Evolutionary conservation across 352 stramenopile species (phyloP), one percentile per base, ranked within the genome.

Genomic region (Globisporangium yorkense): DNA sequence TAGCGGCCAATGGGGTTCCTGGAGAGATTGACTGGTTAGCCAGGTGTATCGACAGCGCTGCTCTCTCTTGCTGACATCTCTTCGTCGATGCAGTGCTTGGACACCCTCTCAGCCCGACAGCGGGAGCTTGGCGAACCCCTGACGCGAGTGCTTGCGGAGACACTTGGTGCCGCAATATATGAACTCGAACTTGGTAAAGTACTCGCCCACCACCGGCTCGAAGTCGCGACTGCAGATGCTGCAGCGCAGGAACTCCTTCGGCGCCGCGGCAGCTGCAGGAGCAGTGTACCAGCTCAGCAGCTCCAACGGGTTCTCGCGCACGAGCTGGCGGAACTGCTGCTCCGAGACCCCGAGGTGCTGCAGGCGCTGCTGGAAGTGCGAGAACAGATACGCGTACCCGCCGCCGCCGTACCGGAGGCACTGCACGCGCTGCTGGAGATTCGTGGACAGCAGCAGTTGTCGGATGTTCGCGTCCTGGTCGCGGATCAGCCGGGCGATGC

Each of bases 171-270:
- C 75, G 61, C 84, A 94, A 63, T 94, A 94, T 15, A 66, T 74
- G 59, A 89, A 94, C 54, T 71, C 62, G 52, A 92, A 92, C 68
- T 94, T 94, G 50, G 84, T 87, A 43, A 91, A 94, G 65, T 92
- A 94, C 62, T 94, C 82, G 29, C 84, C 84, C 18, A 88, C 82
- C 57, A 94, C 84, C 9, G 84, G 84, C 66, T 94, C 84, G 58
- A 94, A 94, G 54, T 64, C 70, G 29, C 77, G 71, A 7, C 51
- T 39, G 64, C 84, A 94, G 57, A 94, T 87, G 27, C 71, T 89
- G 66, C 84, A 94, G 45, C 74, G 66, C 39, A 92, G 57, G 43
- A 80, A 92, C 55, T 89, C 70, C 56, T 92, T 92, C 29, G 82
- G 82, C 54, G 85, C 72, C 18, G 65, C 69, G 0, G 79, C 70